These are phyloP conservation scores for Orbilia brochopaga DNA, from an alignment of 2,329 filamentous ascomycete genomes.

Conservation along the genomic window DNA sequence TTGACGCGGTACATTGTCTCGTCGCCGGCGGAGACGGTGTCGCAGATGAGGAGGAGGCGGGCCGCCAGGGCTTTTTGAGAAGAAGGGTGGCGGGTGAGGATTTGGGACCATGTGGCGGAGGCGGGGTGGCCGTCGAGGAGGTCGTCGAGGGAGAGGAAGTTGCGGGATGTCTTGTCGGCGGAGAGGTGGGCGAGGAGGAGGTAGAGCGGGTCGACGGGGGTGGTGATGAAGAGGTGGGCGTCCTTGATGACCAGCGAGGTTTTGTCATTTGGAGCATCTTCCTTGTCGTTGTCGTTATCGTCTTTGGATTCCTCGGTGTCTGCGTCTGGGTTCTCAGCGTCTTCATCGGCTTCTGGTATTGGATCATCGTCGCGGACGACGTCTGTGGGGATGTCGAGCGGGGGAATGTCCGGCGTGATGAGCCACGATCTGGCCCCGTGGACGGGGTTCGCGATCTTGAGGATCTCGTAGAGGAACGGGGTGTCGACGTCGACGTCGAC, in stretches of 20 bases:
- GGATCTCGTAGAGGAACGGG: slow-evolving; percentile 68
- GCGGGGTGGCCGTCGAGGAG: slow-evolving; percentile 61
- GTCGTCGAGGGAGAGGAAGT: slow-evolving; percentile 62
- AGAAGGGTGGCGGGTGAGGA: slow-evolving; percentile 58
- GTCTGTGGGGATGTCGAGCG: slow-evolving; percentile 8
- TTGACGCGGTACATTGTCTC: slow-evolving; percentile 85
- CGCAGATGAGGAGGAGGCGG: slow-evolving; percentile 75
- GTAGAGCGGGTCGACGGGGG: slow-evolving; percentile 82
- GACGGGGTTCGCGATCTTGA: slow-evolving; percentile 64
- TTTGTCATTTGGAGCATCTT: slow-evolving; percentile 56
- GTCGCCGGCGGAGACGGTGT: slow-evolving; percentile 80
- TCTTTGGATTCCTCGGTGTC: slow-evolving; percentile 53
- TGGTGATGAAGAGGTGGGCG: slow-evolving; percentile 81
- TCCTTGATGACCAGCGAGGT: slow-evolving; percentile 66
- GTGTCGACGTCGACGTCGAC: slow-evolving; percentile 4
- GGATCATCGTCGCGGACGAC: neutral
- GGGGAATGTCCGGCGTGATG: slow-evolving; percentile 56
- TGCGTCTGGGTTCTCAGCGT: slow-evolving; percentile 20
- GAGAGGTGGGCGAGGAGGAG: slow-evolving; percentile 76
- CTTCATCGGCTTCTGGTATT: neutral
- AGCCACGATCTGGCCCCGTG: slow-evolving; percentile 69
- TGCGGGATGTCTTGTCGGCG: slow-evolving; percentile 57
- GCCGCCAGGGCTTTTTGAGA: slow-evolving; percentile 65
- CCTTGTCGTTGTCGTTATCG: slow-evolving; percentile 44
- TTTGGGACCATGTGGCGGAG: slow-evolving; percentile 58